These are phyloP conservation scores for Collybia sp. DNA, from an alignment of 768 basidiomycete species.

Conservation along the genomic window DNA sequence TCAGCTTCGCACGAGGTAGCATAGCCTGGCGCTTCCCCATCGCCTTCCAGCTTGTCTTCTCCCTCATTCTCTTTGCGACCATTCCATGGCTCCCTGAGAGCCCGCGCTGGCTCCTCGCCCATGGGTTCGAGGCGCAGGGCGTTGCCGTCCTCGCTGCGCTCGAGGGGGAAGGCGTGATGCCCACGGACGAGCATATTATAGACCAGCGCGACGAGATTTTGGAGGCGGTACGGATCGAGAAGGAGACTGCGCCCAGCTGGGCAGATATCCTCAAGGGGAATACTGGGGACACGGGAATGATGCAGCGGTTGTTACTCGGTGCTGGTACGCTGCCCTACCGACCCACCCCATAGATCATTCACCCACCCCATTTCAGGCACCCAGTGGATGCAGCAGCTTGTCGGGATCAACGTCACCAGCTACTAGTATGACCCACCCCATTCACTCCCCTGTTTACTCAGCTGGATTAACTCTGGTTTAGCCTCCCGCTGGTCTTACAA, in stretches of 20 bases:
- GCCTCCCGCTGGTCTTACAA: constrained; percentile 43
- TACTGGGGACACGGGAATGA: constrained; percentile 41
- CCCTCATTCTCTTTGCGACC: constrained; percentile 36
- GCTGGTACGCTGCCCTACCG: constrained; percentile 22
- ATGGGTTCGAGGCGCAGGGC: constrained; percentile 37
- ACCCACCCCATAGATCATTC: background rate
- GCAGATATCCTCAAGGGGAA: constrained; percentile 33
- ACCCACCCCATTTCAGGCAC: constrained; percentile 23
- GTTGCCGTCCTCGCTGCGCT: constrained; percentile 36
- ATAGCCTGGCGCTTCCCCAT: constrained; percentile 47
- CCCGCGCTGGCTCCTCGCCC: constrained; percentile 45
- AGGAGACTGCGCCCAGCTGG: constrained; percentile 35
- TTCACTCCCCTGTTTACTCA: background rate
- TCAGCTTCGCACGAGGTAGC: constrained; percentile 38
- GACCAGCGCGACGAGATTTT: constrained; percentile 36
- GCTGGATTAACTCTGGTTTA: constrained; percentile 9
- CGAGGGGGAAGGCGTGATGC: constrained; percentile 30
- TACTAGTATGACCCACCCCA: constrained; percentile 36
- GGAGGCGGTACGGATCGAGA: constrained; percentile 39
- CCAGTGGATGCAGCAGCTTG: constrained; percentile 49
- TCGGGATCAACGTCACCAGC: constrained; percentile 48
- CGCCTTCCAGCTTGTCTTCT: constrained; percentile 45
- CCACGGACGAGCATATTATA: constrained; percentile 30
- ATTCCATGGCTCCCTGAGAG: constrained; percentile 46
- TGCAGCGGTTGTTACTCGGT: constrained; percentile 36